Evolutionary conservation across 306 rosid genomes (phyloP), one percentile per base, ranked within the genome.

Genomic region (Purshia tridentata): DNA sequence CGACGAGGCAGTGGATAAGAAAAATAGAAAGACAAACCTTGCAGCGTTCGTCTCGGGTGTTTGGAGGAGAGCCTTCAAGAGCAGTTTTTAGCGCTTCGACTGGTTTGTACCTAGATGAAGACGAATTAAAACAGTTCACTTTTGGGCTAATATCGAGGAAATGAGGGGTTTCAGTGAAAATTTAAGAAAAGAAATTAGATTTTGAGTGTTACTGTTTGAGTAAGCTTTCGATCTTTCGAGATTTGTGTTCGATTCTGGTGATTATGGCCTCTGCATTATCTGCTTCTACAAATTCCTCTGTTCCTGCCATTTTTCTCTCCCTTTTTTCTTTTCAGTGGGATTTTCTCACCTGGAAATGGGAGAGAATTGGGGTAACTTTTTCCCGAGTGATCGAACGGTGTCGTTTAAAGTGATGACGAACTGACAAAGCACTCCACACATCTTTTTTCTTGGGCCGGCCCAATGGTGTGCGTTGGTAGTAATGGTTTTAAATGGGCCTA

Each of bases 21-120:
- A 62, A 37, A n/a, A 13, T 11, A 41, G 8, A 29, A 55, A 29
- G 13, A 15, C 65, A 48, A 19, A 82, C 85, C 99, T 91, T 94
- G 96, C 99, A 91, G 65, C 97, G 97, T 66, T 91, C 99, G 78
- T 91, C 96, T 56, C 86, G 69, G 80, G 92, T 89, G 76, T 85
- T 87, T 67, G 91, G 96, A 83, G 88, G 90, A 29, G 97, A 87
- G 63, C 99, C 97, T 87, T 94, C 99, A 35, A 94, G 96, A 2
- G 99, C 99, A 55, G 99, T 94, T 88, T 88, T 94, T 23, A 94
- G 93, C 29, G 99, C 96, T 83, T 94, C 96, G 16, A 94, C 90
- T 1, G 89, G 91, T 68, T 85, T 94, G 62, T 72, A 88, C 86
- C 99, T 91, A 72, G 49, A 84, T 8, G 77, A 54, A 81, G 12